These are phyloP conservation scores for Wallacemonas collosoma DNA, from an alignment of 208 protist species.

Conservation along the genomic window DNA sequence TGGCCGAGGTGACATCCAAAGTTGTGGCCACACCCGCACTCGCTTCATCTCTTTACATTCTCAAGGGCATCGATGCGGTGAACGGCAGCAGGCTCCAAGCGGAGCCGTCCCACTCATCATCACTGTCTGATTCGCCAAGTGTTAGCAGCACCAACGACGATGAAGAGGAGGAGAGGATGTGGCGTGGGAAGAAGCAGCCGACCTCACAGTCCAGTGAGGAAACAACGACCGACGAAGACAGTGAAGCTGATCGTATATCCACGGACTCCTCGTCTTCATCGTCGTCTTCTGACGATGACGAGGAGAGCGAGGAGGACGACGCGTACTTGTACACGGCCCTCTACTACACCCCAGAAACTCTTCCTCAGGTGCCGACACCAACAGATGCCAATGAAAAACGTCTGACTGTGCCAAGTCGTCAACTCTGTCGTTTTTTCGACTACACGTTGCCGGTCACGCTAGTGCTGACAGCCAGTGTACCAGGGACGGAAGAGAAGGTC, in stretches of 20 bases:
- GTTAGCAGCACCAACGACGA: neutral
- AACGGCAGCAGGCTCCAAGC: neutral
- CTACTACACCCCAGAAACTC: conserved; percentile 24
- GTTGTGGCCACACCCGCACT: neutral
- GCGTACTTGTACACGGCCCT: conserved; percentile 37
- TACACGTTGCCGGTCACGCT: conserved; percentile 47
- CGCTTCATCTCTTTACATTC: neutral
- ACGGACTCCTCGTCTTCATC: neutral
- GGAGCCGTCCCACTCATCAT: neutral
- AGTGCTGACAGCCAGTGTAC: conserved; percentile 5
- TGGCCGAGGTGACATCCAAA: neutral
- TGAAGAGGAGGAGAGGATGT: neutral
- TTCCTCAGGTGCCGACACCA: neutral
- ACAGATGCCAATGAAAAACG: neutral
- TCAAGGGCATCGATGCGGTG: neutral
- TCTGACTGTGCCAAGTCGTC: neutral
- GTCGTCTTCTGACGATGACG: conserved; percentile 7
- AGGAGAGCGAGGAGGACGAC: conserved; percentile 25
- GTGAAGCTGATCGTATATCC: neutral
- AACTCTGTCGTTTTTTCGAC: conserved; percentile 32
- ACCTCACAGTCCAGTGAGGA: neutral
- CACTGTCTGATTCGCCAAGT: neutral
- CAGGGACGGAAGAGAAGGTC: neutral
- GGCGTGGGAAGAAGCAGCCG: no score
- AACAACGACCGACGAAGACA: neutral